Percentiles rank a stretch among this genome's conserved stretches.
phyloP scores from a whole-genome alignment of 306 rosid genomes.

The Citrullus amarus region DNA sequence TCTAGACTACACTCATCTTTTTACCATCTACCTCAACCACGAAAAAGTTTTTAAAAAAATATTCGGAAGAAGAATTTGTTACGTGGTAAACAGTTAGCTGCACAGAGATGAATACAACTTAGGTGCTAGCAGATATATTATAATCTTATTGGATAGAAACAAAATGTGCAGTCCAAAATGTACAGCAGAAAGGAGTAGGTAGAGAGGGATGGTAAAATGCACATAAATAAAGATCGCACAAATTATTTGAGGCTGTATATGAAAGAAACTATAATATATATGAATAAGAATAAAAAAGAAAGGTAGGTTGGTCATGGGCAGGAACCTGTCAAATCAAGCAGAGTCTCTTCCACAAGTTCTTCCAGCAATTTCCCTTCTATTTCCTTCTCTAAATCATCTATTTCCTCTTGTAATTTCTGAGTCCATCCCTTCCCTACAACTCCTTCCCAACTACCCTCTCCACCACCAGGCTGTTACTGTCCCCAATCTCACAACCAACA shows the following conservation, averaged over 20 bases:
- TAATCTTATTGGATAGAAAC: not conserved
- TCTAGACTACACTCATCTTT: too few relatives aligned
- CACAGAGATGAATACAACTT: too few relatives aligned
- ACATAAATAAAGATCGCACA: not conserved
- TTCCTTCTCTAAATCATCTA: conserved; percentile 54
- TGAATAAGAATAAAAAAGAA: not conserved
- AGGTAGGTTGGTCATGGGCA: conserved; percentile 2
- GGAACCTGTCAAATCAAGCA: conserved; percentile 49
- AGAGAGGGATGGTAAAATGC: not conserved
- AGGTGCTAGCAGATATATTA: not conserved
- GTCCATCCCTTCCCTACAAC: conserved; percentile 60
- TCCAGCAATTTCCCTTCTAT: conserved; percentile 53
- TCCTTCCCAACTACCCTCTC: conserved; percentile 66
- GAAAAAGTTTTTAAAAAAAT: too few relatives aligned
- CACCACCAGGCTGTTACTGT: conserved; percentile 54
- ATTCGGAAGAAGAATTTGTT: too few relatives aligned
- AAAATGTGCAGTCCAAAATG: conserved; percentile 1
- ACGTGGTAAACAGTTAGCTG: too few relatives aligned
- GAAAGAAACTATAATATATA: not conserved
- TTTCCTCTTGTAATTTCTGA: conserved; percentile 48
- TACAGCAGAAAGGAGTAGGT: not conserved
- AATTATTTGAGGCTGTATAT: not conserved
- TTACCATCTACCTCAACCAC: too few relatives aligned
- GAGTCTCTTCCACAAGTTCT: conserved; percentile 64
- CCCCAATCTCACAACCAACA: conserved; percentile 43